These are phyloP conservation scores for Claviceps sp. DNA, from an alignment of 2,329 filamentous ascomycete genomes.

Conservation along the genomic window DNA sequence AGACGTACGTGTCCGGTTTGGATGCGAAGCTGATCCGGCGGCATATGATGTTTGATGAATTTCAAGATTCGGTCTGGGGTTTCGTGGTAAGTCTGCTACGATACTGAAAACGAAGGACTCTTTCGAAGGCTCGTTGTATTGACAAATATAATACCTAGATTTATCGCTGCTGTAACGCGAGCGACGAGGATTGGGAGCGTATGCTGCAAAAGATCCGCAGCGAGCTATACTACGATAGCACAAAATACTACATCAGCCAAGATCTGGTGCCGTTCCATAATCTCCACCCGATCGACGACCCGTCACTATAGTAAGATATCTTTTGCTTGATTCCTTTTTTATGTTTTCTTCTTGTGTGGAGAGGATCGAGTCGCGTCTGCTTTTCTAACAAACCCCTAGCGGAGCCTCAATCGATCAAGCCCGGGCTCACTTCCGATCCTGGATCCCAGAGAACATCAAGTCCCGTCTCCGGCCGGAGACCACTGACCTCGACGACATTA, in stretches of 20 bases:
- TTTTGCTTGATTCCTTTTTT: not conserved
- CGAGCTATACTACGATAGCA: not conserved
- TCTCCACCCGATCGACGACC: not conserved
- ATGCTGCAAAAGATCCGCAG: not conserved
- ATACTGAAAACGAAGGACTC: no score
- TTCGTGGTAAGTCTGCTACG: not conserved
- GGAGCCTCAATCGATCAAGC: slow-evolving; percentile 1
- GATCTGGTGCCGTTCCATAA: not conserved
- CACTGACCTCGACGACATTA: not conserved
- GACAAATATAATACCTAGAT: not conserved
- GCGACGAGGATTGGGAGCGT: no score
- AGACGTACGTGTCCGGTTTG: not conserved
- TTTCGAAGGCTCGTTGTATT: not conserved
- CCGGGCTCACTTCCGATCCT: slow-evolving; percentile 1
- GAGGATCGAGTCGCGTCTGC: no score
- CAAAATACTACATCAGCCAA: not conserved
- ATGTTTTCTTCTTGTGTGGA: no score
- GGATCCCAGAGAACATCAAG: not conserved
- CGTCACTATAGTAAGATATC: not conserved
- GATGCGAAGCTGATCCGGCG: not conserved
- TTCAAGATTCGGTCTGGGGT: slow-evolving; percentile 1
- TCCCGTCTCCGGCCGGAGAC: not conserved
- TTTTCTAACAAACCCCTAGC: not conserved
- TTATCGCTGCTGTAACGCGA: not conserved
- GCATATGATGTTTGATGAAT: not conserved